These are phyloP conservation scores for Epichloe coenophiala DNA, from an alignment of 2,329 filamentous ascomycete genomes.

Conservation along the genomic window DNA sequence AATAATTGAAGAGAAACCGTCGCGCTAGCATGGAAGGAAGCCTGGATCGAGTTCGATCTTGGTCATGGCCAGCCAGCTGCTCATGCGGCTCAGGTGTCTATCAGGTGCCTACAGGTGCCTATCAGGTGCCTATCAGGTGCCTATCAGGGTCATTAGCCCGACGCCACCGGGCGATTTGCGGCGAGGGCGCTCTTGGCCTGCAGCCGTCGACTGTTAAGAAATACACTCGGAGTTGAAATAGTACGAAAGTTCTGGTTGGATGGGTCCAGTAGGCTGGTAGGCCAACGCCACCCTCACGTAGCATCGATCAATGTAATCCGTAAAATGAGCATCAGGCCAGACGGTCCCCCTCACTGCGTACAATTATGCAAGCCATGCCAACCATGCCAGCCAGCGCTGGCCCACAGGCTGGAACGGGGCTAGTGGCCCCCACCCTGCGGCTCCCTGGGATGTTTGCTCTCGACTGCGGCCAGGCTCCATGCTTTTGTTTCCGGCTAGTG, in stretches of 20 bases:
- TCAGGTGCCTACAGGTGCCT: background rate
- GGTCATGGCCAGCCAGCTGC: background rate
- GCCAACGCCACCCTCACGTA: too few relatives aligned
- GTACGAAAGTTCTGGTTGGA: too few relatives aligned
- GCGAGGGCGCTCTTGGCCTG: constrained; percentile 1
- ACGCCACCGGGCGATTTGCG: constrained; percentile 1
- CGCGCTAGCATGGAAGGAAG: too few relatives aligned
- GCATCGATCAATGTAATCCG: too few relatives aligned
- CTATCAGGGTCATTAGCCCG: background rate
- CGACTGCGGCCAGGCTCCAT: background rate
- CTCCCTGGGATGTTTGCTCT: background rate
- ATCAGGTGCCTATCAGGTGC: background rate
- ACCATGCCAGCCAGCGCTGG: background rate
- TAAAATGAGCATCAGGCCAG: too few relatives aligned
- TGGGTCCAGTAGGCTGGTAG: too few relatives aligned
- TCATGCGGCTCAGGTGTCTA: background rate
- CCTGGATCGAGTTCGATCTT: too few relatives aligned
- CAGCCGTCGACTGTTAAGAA: background rate
- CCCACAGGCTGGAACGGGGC: background rate
- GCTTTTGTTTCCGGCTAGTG: background rate
- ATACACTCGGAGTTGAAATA: too few relatives aligned
- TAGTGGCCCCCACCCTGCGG: background rate
- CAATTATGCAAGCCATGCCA: background rate
- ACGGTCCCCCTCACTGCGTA: too few relatives aligned
- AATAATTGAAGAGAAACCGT: too few relatives aligned